Base-by-base conservation (phyloP, 164 flowering plant genomes). In the Pachysandra terminalis region DNA sequence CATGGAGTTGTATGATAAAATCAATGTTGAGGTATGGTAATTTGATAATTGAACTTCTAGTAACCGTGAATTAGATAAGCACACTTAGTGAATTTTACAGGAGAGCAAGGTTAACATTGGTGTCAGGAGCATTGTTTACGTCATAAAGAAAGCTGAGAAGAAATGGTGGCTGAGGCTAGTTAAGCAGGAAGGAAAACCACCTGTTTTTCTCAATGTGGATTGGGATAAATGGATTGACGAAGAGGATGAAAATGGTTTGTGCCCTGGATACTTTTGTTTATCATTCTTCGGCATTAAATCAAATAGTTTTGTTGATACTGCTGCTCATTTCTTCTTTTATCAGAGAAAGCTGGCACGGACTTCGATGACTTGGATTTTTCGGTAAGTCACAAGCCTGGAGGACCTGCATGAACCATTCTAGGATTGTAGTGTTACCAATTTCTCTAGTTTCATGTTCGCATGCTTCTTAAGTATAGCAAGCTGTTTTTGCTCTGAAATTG, bases 201-300 rank as follows among this genome's bases (percentile, higher is more conserved):
- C 89, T 1, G 75, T 73, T 10, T 88, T 81, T 60, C 35, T 90
- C 65, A 84, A 85, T 68, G 89, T 85, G 72, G 93, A 90, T 67
- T 90, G 91, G 91, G 90, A 86, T 59, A 88, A 85, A 70, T 90
- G 96, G 96, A 79, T 85, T 40, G 91, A 90, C 77, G 93, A 84
- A 74, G 96, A 88, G 40, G 93, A 90, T 49, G 90, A 84, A 68
- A 70, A 71, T 9, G 88, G 82, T 65, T 75, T 41, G 62, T 72
- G 67, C 23, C 7, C 67, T 74, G 21, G 56, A 63, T 70, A 2
- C 19, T 21, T 21, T 37, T 5, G n/a, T 24, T n/a, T 14, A 9
- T 51, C 26, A n/a, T 61, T 32, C 26, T 48, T 19, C 19, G 24
- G 8, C 21, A 54, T 5, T 13, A 45, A 5, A 16, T 49, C 19